Percentiles rank a stretch among this genome's conserved stretches.
phyloP scores from a whole-genome alignment of 495 filamentous ascomycete genomes.

The Amniculicola lignicola region DNA sequence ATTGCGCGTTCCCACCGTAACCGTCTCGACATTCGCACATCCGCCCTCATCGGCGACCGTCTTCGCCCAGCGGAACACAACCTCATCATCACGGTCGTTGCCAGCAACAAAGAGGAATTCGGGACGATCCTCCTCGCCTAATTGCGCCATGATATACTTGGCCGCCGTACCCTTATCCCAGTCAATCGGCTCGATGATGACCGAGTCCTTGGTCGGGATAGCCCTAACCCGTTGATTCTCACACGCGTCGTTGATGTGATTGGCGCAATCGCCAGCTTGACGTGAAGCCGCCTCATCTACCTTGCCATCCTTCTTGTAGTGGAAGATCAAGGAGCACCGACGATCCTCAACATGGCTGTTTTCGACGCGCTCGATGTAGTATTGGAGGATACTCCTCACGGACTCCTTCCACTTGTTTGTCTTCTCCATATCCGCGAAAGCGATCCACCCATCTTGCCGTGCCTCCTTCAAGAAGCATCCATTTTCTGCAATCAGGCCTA shows the following conservation, averaged over 20 bases:
- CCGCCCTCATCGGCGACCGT: constrained; percentile 53
- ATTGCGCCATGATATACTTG: constrained; percentile 61
- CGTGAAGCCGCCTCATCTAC: constrained; percentile 63
- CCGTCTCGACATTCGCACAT: constrained; percentile 70
- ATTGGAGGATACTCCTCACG: constrained; percentile 71
- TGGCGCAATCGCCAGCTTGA: constrained; percentile 80
- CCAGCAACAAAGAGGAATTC: constrained; percentile 86
- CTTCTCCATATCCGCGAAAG: constrained; percentile 64
- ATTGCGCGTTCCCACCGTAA: constrained; percentile 77
- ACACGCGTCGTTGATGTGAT: constrained; percentile 90
- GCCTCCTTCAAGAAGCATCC: constrained; percentile 80
- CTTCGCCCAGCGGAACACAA: constrained; percentile 92
- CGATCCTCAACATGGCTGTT: constrained; percentile 82
- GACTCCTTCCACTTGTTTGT: constrained; percentile 72
- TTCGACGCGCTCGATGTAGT: constrained; percentile 84
- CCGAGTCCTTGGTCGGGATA: constrained; percentile 69
- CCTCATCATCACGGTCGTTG: constrained; percentile 87
- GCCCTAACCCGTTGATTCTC: constrained; percentile 78
- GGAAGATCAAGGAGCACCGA: constrained; percentile 82
- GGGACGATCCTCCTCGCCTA: constrained; percentile 47
- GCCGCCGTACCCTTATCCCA: constrained; percentile 85
- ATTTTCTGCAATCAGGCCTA: constrained; percentile 89
- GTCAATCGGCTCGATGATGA: constrained; percentile 74
- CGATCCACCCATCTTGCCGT: constrained; percentile 62
- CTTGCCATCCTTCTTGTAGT: constrained; percentile 80